Conservation (phyloP, 805 yeast species). For the Starmerella potacharoeniae region DNA sequence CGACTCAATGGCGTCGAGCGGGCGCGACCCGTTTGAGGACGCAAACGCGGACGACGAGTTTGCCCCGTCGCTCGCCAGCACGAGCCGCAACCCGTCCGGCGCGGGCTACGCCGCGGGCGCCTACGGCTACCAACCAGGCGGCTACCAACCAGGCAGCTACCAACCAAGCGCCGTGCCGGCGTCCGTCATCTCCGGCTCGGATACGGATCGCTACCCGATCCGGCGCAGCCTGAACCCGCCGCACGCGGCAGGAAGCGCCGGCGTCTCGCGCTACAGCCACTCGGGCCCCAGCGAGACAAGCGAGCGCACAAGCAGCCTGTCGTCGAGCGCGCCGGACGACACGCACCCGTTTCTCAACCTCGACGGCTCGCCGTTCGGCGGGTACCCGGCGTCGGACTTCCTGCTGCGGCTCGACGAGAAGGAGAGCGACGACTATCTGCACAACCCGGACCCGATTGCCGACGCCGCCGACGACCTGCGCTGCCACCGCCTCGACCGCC, state of each 20-base stretch:
- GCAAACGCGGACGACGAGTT: background rate
- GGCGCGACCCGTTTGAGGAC: constrained; percentile 25
- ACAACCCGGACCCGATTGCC: constrained; percentile 89
- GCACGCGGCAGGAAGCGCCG: constrained; percentile 5
- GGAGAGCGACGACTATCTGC: constrained; percentile 89
- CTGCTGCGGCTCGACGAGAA: constrained; percentile 85
- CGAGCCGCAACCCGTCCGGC: constrained; percentile 8
- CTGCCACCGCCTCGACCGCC: constrained; percentile 29
- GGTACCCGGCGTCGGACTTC: constrained; percentile 85
- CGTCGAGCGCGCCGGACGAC: constrained; percentile 15
- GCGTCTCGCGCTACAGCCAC: constrained; percentile 14
- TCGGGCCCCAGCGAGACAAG: constrained; percentile 7
- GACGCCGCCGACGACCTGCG: constrained; percentile 66
- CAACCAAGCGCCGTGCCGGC: constrained; percentile 5
- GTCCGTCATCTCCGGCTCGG: constrained; percentile 20
- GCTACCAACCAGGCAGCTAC: background rate
- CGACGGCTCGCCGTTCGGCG: constrained; percentile 71
- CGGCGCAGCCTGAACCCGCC: constrained; percentile 17
- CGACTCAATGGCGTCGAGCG: constrained; percentile 7
- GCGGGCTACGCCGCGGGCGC: background rate
- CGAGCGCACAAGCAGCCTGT: constrained; percentile 12
- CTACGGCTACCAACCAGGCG: no score
- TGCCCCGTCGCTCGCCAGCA: background rate
- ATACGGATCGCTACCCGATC: constrained; percentile 30
- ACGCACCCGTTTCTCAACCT: constrained; percentile 25